Percentiles rank a stretch among this genome's conserved stretches.
phyloP scores from a whole-genome alignment of 257 asterid genomes.

The Rubia yunnanensis region DNA sequence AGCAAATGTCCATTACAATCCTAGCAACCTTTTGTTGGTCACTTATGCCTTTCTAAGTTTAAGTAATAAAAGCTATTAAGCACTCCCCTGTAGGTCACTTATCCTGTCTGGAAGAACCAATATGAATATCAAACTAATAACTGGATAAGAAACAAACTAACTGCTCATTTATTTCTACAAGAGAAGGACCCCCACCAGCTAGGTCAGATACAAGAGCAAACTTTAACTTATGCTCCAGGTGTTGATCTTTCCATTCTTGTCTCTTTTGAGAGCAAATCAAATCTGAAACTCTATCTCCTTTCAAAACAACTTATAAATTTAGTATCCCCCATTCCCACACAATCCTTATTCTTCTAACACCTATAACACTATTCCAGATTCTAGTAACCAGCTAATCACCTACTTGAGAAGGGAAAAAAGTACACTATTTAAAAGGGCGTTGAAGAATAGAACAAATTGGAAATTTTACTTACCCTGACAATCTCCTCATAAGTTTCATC shows the following conservation, averaged over 20 bases:
- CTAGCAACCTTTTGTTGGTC: background rate
- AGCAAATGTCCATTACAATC: too few relatives aligned
- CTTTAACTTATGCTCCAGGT: background rate
- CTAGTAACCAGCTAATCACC: background rate
- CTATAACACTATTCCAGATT: background rate
- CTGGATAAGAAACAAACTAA: background rate
- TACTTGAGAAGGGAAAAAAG: background rate
- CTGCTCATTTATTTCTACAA: background rate
- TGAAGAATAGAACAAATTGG: background rate
- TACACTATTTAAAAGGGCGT: background rate
- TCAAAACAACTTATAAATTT: background rate
- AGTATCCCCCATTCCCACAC: background rate
- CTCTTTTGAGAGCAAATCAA: background rate
- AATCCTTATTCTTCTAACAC: background rate
- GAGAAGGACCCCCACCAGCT: background rate
- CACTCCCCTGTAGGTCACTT: background rate
- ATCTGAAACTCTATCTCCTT: background rate
- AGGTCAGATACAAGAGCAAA: background rate
- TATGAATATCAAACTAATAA: background rate
- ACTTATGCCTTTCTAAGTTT: background rate
- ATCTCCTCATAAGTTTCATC: conserved; percentile 98
- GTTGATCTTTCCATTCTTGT: background rate
- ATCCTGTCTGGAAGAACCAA: background rate
- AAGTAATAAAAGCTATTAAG: background rate
- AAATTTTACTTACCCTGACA: conserved; percentile 59